Base-by-base conservation (phyloP, 2,329 filamentous ascomycete genomes). In the Talaromyces sp. region DNA sequence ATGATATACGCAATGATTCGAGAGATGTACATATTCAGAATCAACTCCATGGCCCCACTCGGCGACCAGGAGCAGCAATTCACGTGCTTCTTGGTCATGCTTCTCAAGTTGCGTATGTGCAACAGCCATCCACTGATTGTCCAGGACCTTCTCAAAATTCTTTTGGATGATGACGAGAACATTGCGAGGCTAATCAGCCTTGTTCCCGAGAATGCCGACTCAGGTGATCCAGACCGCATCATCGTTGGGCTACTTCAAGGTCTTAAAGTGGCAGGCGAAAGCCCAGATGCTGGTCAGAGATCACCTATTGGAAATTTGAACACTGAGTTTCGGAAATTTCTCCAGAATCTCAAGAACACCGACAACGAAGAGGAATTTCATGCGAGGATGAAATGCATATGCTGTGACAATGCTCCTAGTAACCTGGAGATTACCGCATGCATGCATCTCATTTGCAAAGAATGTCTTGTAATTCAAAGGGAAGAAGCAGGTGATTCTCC, bases 21-120 rank as follows among this genome's bases (percentile, higher is more conserved):
- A n/a, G n/a, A 32, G 24, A 14, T 43, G 10, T 61, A 48, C 26
- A 61, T 54, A 21, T 17, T n/a, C 7, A 31, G n/a, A 3, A n/a
- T 61, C 21, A 61, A 61, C 48, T 29, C 27, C n/a, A 29, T 58
- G 14, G 59, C 41, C 29, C 12, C 26, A 17, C 19, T 31, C 2
- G 38, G 52, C 12, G 50, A 61, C 3, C 46, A 58, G 8, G n/a
- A 31, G 11, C 24, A n/a, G 10, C 59, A 61, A 29, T 54, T 29
- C 29, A 54, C 38, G n/a, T 58, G 59, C 24, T 61, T 61, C 38
- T 43, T 61, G n/a, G 57, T 48, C 7, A 58, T 61, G 59, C 9
- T 61, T 17, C 21, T 61, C 1, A 58, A 54, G 27, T 1, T 61
- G 17, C 48, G 59, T 6, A 61, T 61, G 59, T 56, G 56, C 19